These are phyloP conservation scores for Xylaria sp. DNA, from an alignment of 2,329 filamentous ascomycete species.

Conservation along the genomic window DNA sequence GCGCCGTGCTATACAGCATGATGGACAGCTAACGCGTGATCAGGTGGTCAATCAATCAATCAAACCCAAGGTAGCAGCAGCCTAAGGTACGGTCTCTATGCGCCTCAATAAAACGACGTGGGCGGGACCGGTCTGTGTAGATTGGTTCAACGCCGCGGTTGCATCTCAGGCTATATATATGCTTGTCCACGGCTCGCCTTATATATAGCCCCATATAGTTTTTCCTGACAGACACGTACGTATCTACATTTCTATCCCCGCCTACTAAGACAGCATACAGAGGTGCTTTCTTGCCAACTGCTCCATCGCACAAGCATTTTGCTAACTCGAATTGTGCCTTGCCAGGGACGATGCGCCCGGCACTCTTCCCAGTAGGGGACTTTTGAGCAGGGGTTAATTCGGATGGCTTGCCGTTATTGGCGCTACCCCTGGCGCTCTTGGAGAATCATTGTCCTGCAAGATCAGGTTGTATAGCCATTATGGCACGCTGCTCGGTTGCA, in stretches of 20 bases:
- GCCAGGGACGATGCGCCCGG: neutral
- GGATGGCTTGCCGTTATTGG: slow-evolving; percentile 20
- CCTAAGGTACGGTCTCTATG: neutral
- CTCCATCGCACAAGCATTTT: neutral
- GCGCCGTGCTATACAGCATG: slow-evolving; percentile 26
- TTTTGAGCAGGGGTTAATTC: slow-evolving; percentile 1
- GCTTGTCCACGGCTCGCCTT: neutral
- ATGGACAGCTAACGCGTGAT: neutral
- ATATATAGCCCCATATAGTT: neutral
- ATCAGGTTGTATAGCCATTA: neutral
- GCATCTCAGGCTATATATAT: slow-evolving; percentile 30
- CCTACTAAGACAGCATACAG: neutral
- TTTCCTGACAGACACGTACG: neutral
- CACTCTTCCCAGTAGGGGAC: neutral
- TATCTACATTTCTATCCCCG: neutral
- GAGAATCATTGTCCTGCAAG: neutral
- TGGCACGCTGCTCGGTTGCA: slow-evolving; percentile 14
- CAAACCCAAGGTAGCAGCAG: slow-evolving; percentile 1
- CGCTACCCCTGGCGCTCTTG: slow-evolving; percentile 11
- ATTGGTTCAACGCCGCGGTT: slow-evolving; percentile 15
- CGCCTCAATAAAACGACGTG: slow-evolving; percentile 7
- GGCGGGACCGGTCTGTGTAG: neutral
- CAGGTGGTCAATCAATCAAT: neutral
- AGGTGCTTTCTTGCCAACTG: neutral
- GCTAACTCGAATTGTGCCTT: slow-evolving; percentile 14